Evolutionary conservation across 2,329 filamentous ascomycete genomes (phyloP), one percentile per base, ranked within the genome.

Genomic region (Penicillium nordicum): DNA sequence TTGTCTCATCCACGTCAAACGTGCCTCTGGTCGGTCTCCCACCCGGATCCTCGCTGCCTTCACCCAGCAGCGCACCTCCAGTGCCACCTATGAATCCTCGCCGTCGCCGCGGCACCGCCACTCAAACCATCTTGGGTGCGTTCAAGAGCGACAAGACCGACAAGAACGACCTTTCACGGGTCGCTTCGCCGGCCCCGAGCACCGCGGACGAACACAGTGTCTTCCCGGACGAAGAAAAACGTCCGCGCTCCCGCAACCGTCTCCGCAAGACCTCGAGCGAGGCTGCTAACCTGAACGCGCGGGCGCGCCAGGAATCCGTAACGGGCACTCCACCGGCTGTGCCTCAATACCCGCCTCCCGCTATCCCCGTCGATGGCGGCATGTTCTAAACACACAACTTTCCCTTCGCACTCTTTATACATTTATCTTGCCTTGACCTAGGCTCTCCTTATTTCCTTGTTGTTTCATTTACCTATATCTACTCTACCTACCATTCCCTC

Each of bases 71-170:
- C 76, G 1, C 53, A 29, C 82, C 82, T 11, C 82, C 83, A 1
- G 70, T 86, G 7, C 83, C 83, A 29, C 79, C 82, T 0, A 82
- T 85, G 78, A 85, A 86, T 64, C 83, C 84, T 1, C 80, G 81
- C 56, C 78, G 84, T 42, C 78, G 82, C 51, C 80, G 80, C 14
- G 80, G 69, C 62, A 78, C 67, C 49, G 75, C 68, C 61, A 79
- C 69, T 30, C 77, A 73, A 61, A 78, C 67, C 53, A 77, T 73
- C 42, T 62, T 72, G 50, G 73, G 60, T 50, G 75, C 65, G 32
- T 71, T 76, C 58, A 76, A 73, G 55, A 61, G 63, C 40, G 74
- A 76, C 18, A 74, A 64, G 57, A 57, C 60, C 18, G 74, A 76
- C 21, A 74, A 64, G 57, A 55, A 59, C n/a, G 74, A 75, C 4